Evolutionary conservation across 768 basidiomycete species (phyloP).

Genomic region (Cystobasidium tubakii): DNA sequence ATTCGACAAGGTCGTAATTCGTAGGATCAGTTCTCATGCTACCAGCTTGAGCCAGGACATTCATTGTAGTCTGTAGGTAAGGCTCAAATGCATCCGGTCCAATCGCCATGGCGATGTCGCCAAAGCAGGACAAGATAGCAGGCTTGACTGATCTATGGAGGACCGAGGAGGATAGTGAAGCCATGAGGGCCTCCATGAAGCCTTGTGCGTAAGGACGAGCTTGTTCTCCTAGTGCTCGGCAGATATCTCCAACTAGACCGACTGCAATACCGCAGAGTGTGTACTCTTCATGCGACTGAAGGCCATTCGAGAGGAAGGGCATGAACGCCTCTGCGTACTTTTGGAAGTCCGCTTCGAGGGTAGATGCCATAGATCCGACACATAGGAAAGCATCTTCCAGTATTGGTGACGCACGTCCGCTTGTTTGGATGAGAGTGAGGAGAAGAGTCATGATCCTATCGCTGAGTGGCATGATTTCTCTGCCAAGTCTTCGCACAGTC

Average conservation of each 20-base stretch:
- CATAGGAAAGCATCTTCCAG: slow-evolving; percentile 95
- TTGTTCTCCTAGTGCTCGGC: slow-evolving; percentile 83
- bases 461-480: slow-evolving; percentile 76
- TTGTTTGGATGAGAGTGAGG: slow-evolving; percentile 73
- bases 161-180: slow-evolving; percentile 82
- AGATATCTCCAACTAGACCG: slow-evolving; percentile 90
- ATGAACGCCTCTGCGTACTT: slow-evolving; percentile 80
- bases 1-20: slow-evolving; percentile 85
- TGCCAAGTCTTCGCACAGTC: slow-evolving; percentile 74
- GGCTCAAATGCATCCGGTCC: slow-evolving; percentile 72
- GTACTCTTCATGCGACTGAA: slow-evolving; percentile 87
- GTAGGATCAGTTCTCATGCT: slow-evolving; percentile 80
- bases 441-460: slow-evolving; percentile 92
- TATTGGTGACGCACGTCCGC: slow-evolving; percentile 87
- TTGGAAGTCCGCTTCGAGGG: slow-evolving; percentile 69
- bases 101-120: slow-evolving; percentile 90
- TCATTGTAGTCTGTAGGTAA: slow-evolving; percentile 83
- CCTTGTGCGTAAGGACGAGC: slow-evolving; percentile 73
- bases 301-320: slow-evolving; percentile 77
- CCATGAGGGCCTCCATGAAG: slow-evolving; percentile 87
- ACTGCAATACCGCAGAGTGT: slow-evolving; percentile 93
- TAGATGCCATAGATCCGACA: slow-evolving; percentile 78
- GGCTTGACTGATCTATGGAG: slow-evolving; percentile 94
- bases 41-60: slow-evolving; percentile 83
- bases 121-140: slow-evolving; percentile 88